Conservation (phyloP, 768 basidiomycete genomes). For the Multifurca ochricompacta region DNA sequence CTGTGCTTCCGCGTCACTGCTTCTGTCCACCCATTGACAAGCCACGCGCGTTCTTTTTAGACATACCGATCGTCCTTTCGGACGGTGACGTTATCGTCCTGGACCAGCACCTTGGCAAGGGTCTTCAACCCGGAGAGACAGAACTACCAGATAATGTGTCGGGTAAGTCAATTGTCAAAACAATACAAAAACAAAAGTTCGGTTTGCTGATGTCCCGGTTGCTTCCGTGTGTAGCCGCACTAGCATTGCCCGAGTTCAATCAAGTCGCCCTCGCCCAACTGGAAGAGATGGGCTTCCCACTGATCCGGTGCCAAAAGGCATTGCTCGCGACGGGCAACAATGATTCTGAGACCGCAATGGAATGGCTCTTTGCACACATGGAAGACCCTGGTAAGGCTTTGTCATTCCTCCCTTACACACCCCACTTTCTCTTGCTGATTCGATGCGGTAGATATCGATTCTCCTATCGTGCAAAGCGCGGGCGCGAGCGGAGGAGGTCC, state of each 20-base stretch:
- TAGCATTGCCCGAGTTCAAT: slow-evolving; percentile 59
- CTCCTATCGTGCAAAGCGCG: slow-evolving; percentile 43
- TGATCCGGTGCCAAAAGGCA: slow-evolving; percentile 80
- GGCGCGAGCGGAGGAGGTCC: slow-evolving; percentile 26
- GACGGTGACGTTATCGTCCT: slow-evolving; percentile 49
- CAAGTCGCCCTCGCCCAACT: slow-evolving; percentile 65
- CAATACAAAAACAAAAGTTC: too few species aligned
- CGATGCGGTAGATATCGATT: slow-evolving; percentile 69
- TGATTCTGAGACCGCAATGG: slow-evolving; percentile 79
- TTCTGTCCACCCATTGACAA: neutral
- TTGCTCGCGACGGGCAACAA: slow-evolving; percentile 77
- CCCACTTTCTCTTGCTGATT: neutral
- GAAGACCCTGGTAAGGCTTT: slow-evolving; percentile 70
- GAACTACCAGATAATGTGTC: slow-evolving; percentile 54
- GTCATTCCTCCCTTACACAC: neutral
- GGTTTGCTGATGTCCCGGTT: too few species aligned
- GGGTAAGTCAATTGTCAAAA: slow-evolving; percentile 24
- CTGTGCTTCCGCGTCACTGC: slow-evolving; percentile 19
- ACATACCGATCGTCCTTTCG: slow-evolving; percentile 77
- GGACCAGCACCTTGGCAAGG: slow-evolving; percentile 57
- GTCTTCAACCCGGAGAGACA: slow-evolving; percentile 60
- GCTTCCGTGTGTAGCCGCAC: slow-evolving; percentile 26
- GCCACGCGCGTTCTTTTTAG: slow-evolving; percentile 32
- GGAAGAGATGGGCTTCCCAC: slow-evolving; percentile 88
- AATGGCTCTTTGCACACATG: slow-evolving; percentile 94